Base-by-base conservation (phyloP, 2,329 filamentous ascomycete species). In the Chlorencoelia australis region DNA sequence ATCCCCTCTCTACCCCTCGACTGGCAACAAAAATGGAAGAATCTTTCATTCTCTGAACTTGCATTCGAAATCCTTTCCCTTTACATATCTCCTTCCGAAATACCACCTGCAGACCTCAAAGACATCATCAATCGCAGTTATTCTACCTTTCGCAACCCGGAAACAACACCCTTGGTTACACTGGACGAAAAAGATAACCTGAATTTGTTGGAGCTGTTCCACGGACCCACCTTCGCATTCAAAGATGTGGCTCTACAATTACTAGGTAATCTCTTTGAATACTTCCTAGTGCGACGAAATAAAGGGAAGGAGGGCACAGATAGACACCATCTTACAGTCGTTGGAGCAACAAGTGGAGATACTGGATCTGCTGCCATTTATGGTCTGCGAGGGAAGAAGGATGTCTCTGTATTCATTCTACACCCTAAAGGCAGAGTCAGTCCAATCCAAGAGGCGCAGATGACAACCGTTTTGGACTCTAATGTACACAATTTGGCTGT, bases 331-430 rank as follows among this genome's bases (percentile, higher is more conserved):
- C 66, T 94, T 48, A 88, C 85, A 0, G 84, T 94, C 3, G 77
- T 94, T 39, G 87, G 85, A 14, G 86, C 85, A 19, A 94, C 86
- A 11, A 86, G 79, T 52, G 86, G 86, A 45, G 85, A 87, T 58
- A 96, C 89, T 18, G 89, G 89, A 16, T 94, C 86, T 18, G 89
- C 89, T 8, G 91, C 91, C 47, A 96, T 98, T 51, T 95, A 96
- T 56, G 91, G 91, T 38, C 70, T 98, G 37, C 69, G 88, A 33
- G 87, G 88, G 37, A 96, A 96, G 75, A 88, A 94, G 64, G 91
- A 98, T 68, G 84, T 95, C 11, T 93, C 86, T 0, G 84, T 96
- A 35, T 91, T 94, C 65, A 96, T 98, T 57, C 72, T 96, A 53
- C 82, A 89, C 60, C 91, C 91, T 17, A 84, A 91, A 60, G 89